Evolutionary conservation across 768 basidiomycete genomes (phyloP).

Genomic region (Cantharellus cinnabarinus): DNA sequence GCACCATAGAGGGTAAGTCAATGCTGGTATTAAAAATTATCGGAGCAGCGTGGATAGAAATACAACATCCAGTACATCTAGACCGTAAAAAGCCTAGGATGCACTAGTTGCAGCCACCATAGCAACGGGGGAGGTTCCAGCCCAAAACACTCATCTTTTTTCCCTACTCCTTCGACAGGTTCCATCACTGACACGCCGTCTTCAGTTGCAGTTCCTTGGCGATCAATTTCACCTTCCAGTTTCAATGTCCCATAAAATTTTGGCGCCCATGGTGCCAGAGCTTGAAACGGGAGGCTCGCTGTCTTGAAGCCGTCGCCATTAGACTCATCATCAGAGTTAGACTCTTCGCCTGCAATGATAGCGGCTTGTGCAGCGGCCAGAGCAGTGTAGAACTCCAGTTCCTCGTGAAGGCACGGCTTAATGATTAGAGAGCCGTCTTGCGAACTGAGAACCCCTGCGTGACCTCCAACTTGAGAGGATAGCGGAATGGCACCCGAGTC

Average conservation of each 20-base stretch:
- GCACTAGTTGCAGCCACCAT: neutral
- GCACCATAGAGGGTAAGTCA: neutral
- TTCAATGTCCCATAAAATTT: constrained; percentile 61
- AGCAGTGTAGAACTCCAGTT: constrained; percentile 51
- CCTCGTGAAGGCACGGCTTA: constrained; percentile 46
- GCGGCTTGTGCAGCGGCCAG: constrained; percentile 20
- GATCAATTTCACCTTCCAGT: constrained; percentile 40
- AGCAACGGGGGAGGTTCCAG: too few species aligned
- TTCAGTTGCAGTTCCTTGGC: neutral
- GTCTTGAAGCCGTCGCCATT: neutral
- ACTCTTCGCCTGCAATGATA: constrained; percentile 14
- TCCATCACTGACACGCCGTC: constrained; percentile 9
- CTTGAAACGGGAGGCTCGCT: constrained; percentile 1
- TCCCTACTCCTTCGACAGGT: constrained; percentile 25
- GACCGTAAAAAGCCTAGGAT: neutral
- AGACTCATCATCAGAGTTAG: neutral
- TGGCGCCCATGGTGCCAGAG: constrained; percentile 35
- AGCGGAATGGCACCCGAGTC: constrained; percentile 16
- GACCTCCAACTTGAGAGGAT: constrained; percentile 59
- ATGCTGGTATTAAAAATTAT: neutral
- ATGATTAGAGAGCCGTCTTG: constrained; percentile 63
- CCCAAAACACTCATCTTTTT: neutral
- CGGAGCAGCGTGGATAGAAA: neutral
- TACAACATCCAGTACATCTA: neutral
- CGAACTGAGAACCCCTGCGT: constrained; percentile 46